Evolutionary conservation across 2,329 filamentous ascomycete genomes (phyloP), one percentile per base, ranked within the genome.

Genomic region (Ceratocystis smalleyi): DNA sequence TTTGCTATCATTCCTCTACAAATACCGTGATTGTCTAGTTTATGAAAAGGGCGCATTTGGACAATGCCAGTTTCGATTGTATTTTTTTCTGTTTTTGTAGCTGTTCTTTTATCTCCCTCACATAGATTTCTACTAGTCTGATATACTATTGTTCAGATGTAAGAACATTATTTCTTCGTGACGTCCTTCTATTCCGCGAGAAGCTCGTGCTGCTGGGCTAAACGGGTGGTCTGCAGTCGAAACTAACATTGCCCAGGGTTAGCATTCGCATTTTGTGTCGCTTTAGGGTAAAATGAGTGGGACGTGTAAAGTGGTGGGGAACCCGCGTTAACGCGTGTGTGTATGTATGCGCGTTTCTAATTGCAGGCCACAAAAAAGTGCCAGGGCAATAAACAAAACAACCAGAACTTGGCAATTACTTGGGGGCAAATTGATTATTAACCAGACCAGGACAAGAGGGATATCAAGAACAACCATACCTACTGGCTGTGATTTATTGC

Each of bases 221-320:
- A 40, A 40, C 15, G 35, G 35, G 35, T 40, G 35, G 35, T 40
- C 35, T 40, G 35, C 35, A 40, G 35, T 40, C 35, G 5, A 40
- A 40, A 40, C 10, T 15, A 15, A 15, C 35, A 40, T 40, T 40
- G 10, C 4, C 35, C 10, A 57, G 24, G 30, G 54, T 35, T 57
- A 32, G n/a, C 10, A 19, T 3, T 30, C 27, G 22, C 49, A 27
- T 27, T 27, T 1, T 40, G 5, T 40, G 12, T 3, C 5, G 8
- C 5, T 12, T 24, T 51, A 59, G 63, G 63, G 51, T 40, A n/a
- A 24, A 22, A 22, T 1, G n/a, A 57, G 57, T 61, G 12, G 32
- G 7, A 32, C 64, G 65, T 61, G 65, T 66, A 66, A 66, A 66
- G 65, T 66, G 65, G 55, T 59, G 54, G 61, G 62, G 55, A 32